Conservation (phyloP, 257 asterid species). For the Solanum lignicaule region DNA sequence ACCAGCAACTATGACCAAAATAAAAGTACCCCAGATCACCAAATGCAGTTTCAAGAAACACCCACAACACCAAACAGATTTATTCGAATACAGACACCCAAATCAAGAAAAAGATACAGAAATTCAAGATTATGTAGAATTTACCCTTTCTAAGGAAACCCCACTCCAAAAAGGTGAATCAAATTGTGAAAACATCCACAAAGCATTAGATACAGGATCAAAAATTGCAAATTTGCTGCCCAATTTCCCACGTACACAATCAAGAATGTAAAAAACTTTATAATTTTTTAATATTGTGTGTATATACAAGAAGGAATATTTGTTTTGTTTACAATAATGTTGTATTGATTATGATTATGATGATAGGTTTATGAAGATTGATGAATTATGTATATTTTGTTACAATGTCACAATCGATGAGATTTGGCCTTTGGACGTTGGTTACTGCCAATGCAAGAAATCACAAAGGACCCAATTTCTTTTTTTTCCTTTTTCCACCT, state of each 20-base stretch:
- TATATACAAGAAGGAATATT: not conserved
- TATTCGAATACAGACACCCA: slow-evolving; percentile 6
- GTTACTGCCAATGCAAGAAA: not conserved
- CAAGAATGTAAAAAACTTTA: not conserved
- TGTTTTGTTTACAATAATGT: not conserved
- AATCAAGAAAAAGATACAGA: slow-evolving; percentile 1
- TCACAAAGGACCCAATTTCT: not conserved
- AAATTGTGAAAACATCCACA: not conserved
- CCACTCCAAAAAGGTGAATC: not conserved
- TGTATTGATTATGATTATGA: slow-evolving; percentile 2
- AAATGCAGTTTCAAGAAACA: slow-evolving; percentile 2
- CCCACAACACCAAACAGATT: not conserved
- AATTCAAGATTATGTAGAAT: not conserved
- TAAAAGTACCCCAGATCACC: slow-evolving; percentile 2
- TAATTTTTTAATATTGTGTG: not conserved
- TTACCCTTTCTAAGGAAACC: not conserved
- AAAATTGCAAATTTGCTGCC: not conserved
- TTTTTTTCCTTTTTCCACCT: not conserved
- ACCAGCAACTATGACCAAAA: not conserved
- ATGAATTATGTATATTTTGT: not conserved
- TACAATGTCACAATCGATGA: slow-evolving; percentile 13
- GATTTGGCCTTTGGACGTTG: not conserved
- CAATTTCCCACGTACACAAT: not conserved
- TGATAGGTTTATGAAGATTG: slow-evolving; percentile 6
- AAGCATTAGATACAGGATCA: slow-evolving; percentile 4